These are phyloP conservation scores for Neonectria punicea DNA, from an alignment of 2,329 filamentous ascomycete species.

Conservation along the genomic window DNA sequence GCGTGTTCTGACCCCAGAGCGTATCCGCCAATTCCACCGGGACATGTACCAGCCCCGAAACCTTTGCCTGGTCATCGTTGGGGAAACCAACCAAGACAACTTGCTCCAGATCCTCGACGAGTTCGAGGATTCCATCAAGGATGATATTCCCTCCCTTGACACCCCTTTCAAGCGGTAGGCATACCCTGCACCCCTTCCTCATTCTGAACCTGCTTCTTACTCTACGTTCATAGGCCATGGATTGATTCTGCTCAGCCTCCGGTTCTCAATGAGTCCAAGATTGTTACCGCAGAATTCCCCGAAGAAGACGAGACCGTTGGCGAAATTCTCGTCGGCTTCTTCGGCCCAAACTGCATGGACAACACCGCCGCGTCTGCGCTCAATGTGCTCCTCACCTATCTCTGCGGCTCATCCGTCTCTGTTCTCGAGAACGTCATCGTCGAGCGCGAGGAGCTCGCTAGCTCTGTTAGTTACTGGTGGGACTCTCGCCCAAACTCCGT, in stretches of 20 bases:
- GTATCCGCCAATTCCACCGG: constrained; percentile 93
- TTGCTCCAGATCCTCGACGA: constrained; percentile 83
- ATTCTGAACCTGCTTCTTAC: constrained; percentile 18
- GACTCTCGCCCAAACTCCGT: constrained; percentile 84
- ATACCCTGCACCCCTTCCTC: neutral
- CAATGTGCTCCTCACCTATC: constrained; percentile 83
- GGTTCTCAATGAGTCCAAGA: constrained; percentile 73
- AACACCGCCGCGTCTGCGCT: constrained; percentile 75
- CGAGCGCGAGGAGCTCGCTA: constrained; percentile 91
- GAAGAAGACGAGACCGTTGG: constrained; percentile 96
- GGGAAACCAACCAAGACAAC: constrained; percentile 85
- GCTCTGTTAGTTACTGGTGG: constrained; percentile 81
- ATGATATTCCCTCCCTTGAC: constrained; percentile 80
- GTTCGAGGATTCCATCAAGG: constrained; percentile 88
- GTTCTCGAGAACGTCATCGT: constrained; percentile 92
- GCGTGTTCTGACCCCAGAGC: constrained; percentile 84
- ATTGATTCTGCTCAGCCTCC: constrained; percentile 86
- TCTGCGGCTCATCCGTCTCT: constrained; percentile 92
- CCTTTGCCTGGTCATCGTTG: constrained; percentile 89
- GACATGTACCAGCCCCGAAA: constrained; percentile 99
- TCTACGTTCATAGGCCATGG: constrained; percentile 70
- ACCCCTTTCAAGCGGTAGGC: constrained; percentile 76
- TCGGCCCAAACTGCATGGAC: constrained; percentile 86
- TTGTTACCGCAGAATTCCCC: constrained; percentile 89
- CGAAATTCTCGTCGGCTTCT: constrained; percentile 85